phyloP scores from a whole-genome alignment of 345 rosid genomes.

The Gynandropsis gynandra region DNA sequence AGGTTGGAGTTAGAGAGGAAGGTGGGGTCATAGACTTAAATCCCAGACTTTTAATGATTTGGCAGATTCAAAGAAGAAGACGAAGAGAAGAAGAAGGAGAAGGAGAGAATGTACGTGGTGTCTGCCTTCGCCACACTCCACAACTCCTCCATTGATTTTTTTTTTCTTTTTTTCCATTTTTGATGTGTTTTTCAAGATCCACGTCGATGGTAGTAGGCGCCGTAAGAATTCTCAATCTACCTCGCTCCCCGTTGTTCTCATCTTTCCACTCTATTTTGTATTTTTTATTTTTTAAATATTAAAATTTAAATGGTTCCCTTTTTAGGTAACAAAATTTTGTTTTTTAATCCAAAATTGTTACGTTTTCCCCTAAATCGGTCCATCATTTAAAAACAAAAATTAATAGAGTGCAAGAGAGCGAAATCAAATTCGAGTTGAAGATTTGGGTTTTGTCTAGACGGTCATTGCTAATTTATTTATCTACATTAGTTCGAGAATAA shows the following conservation, averaged over 20 bases:
- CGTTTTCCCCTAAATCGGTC: too few relatives aligned
- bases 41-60: conserved; percentile 23
- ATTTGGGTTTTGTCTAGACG: too few relatives aligned
- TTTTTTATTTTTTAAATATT: not conserved
- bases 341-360: too few relatives aligned
- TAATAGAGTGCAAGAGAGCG: too few relatives aligned
- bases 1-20: conserved; percentile 54
- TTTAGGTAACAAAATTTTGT: too few relatives aligned
- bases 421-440: too few relatives aligned
- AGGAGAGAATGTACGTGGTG: conserved; percentile 46
- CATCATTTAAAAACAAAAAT: too few relatives aligned
- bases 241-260: conserved; percentile 9
- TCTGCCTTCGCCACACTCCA: conserved; percentile 42
- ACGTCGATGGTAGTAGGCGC: conserved; percentile 9
- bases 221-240: conserved; percentile 35
- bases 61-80: conserved; percentile 18
- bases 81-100: conserved; percentile 3
- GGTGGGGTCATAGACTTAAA: conserved; percentile 35
- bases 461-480: too few relatives aligned
- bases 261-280: conserved; percentile 12
- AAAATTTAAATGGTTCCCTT: not conserved
- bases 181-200: not conserved
- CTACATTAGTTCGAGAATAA: too few relatives aligned
- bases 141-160: conserved; percentile 20
- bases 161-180: not conserved